These are phyloP conservation scores for Naegleria fowleri DNA, from an alignment of 208 protist species.

Conservation along the genomic window DNA sequence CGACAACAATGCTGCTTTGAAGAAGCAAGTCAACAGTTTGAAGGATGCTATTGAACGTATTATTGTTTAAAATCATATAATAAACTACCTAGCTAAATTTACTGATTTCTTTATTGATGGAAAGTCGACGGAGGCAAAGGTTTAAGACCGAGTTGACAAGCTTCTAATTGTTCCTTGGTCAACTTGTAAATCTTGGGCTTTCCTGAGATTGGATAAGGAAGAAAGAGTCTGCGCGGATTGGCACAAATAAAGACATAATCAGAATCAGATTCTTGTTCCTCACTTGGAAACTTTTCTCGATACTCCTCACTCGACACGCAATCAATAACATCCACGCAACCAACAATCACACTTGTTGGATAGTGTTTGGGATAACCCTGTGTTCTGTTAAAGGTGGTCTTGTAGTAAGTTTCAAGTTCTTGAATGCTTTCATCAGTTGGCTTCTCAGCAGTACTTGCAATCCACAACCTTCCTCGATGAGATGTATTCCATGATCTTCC, in stretches of 20 bases:
- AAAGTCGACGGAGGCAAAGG: not conserved
- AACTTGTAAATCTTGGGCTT: slow-evolving; percentile 19
- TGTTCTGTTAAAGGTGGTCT: slow-evolving; percentile 43
- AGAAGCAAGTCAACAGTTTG: slow-evolving; percentile 87
- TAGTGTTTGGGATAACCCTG: slow-evolving; percentile 70
- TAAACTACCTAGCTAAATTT: not conserved
- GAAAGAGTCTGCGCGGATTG: slow-evolving; percentile 59
- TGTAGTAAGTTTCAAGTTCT: slow-evolving; percentile 64
- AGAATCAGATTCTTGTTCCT: slow-evolving; percentile 63
- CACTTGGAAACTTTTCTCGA: slow-evolving; percentile 26
- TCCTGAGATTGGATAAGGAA: slow-evolving; percentile 15
- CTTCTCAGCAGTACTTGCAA: slow-evolving; percentile 65
- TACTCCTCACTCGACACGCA: slow-evolving; percentile 62
- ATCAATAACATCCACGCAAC: slow-evolving; percentile 75
- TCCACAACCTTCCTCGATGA: slow-evolving; percentile 81
- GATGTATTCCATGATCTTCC: slow-evolving; percentile 68
- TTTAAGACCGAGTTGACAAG: not conserved
- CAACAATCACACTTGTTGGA: slow-evolving; percentile 71
- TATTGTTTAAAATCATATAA: slow-evolving; percentile 28
- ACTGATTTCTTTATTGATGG: not conserved
- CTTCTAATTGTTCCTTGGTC: not conserved
- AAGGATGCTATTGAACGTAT: slow-evolving; percentile 62
- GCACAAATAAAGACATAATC: slow-evolving; percentile 76
- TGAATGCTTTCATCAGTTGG: slow-evolving; percentile 52
- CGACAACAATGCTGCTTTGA: slow-evolving; percentile 90